Percentiles rank a stretch among this genome's conserved stretches.
These are phyloP conservation scores for Tylopilus cervinicoccineus DNA, from an alignment of 768 basidiomycete genomes.

Conservation along the genomic window DNA sequence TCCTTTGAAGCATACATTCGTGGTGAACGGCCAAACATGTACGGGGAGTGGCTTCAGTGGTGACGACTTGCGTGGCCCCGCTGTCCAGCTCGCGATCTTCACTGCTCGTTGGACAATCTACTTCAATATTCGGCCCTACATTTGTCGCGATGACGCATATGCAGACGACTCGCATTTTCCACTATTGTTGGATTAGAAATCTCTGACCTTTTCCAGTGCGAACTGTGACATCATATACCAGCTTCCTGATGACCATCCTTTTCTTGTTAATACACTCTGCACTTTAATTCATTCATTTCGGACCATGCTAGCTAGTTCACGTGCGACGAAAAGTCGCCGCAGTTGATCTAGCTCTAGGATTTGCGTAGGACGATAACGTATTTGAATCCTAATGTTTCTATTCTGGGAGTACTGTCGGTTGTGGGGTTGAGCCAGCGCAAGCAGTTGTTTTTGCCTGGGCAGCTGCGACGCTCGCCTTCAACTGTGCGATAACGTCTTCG, in stretches of 20 bases:
- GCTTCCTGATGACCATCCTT: constrained; percentile 23
- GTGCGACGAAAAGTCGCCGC: constrained; percentile 2
- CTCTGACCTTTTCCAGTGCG: constrained; percentile 20
- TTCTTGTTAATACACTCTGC: constrained; percentile 23
- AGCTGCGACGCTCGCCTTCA: constrained; percentile 67
- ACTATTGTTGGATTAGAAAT: constrained; percentile 31
- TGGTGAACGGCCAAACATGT: constrained; percentile 92
- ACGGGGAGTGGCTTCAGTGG: constrained; percentile 77
- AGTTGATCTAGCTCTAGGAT: constrained; percentile 14
- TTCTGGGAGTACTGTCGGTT: not conserved
- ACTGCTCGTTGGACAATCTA: constrained; percentile 25
- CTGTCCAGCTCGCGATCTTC: constrained; percentile 7
- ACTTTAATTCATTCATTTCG: constrained; percentile 16
- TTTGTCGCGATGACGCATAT: constrained; percentile 27
- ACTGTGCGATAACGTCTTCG: constrained; percentile 64
- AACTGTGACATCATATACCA: constrained; percentile 30
- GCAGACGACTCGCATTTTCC: constrained; percentile 25
- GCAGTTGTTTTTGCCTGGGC: constrained; percentile 51
- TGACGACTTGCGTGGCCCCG: constrained; percentile 16
- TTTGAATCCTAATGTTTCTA: constrained; percentile 23
- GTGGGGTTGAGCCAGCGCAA: not conserved
- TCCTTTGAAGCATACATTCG: constrained; percentile 92
- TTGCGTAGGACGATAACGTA: constrained; percentile 25
- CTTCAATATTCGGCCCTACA: constrained; percentile 23
- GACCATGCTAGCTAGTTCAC: constrained; percentile 17